These are phyloP conservation scores for Arbutus unedo DNA, from an alignment of 148 eudicot genomes.

Conservation along the genomic window DNA sequence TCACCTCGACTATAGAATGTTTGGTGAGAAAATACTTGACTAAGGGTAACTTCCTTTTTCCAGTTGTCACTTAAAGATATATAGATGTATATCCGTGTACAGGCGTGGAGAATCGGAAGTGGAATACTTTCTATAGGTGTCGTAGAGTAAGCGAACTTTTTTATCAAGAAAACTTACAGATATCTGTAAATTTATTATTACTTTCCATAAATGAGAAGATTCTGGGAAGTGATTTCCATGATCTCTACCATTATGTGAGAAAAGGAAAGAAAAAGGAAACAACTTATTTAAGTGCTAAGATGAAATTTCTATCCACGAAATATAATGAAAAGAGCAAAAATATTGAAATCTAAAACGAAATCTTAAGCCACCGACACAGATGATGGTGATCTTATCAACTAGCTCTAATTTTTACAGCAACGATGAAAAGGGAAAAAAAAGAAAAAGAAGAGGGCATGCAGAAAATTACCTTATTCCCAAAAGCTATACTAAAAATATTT, in stretches of 20 bases:
- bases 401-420: not conserved
- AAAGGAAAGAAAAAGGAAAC: not conserved
- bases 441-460: not conserved
- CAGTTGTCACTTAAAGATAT: not conserved
- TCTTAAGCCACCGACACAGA: constrained; percentile 3
- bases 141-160: not conserved
- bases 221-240: not conserved
- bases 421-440: not conserved
- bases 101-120: not conserved
- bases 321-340: not conserved
- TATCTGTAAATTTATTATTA: not conserved
- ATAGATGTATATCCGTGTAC: not conserved
- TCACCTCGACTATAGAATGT: not conserved
- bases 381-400: not conserved
- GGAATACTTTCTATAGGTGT: not conserved
- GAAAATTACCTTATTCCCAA: not conserved
- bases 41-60: not conserved
- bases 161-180: not conserved
- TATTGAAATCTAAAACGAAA: not conserved
- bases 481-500: not conserved
- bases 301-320: not conserved
- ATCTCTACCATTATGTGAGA: not conserved
- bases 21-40: not conserved
- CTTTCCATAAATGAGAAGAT: not conserved
- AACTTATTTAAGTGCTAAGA: not conserved